phyloP scores from a whole-genome alignment of 148 eudicot species.

The Beta vulgaris region DNA sequence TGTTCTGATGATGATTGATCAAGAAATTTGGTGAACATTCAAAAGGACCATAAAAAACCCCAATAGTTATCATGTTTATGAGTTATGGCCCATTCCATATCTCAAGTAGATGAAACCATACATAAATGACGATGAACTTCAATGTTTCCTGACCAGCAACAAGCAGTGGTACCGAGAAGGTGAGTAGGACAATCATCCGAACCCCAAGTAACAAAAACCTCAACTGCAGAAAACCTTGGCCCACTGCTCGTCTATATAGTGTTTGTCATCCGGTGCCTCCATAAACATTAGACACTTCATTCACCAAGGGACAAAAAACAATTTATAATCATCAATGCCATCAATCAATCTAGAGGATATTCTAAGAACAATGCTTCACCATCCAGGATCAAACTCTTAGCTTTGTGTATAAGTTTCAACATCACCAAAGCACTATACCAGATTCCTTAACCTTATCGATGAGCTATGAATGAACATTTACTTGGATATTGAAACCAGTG shows the following conservation, averaged over 20 bases:
- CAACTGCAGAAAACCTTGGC: background rate
- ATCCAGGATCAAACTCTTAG: background rate
- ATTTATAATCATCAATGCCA: background rate
- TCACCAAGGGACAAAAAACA: background rate
- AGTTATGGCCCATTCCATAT: background rate
- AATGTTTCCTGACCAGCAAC: background rate
- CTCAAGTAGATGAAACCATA: background rate
- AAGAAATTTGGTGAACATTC: no score
- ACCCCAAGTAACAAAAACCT: background rate
- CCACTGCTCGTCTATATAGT: background rate
- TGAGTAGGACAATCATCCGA: background rate
- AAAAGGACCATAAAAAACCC: no score
- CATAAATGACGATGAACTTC: background rate
- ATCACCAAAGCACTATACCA: background rate
- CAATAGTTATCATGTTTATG: background rate
- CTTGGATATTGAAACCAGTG: background rate
- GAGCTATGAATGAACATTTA: background rate
- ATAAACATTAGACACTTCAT: background rate
- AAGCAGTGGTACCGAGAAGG: background rate
- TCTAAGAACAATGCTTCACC: background rate
- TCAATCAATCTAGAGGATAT: background rate
- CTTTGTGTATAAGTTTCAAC: background rate
- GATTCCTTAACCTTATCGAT: background rate
- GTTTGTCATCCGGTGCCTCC: background rate
- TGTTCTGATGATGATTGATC: background rate